Evolutionary conservation across 2,329 filamentous ascomycete species (phyloP).

Genomic region (Penicillium sp.): DNA sequence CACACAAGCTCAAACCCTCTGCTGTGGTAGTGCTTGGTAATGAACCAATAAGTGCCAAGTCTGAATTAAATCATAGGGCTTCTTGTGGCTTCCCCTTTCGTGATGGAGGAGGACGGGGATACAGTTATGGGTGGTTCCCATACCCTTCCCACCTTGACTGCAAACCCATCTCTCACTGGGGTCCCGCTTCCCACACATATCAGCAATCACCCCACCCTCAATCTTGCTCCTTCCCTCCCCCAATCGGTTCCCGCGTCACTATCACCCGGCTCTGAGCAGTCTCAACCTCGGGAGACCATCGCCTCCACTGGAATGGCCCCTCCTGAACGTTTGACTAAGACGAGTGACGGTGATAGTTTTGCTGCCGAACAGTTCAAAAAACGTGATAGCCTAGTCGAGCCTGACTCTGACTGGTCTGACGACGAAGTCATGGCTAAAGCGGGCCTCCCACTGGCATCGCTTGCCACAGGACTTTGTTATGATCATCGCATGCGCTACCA

Average conservation of each 20-base stretch:
- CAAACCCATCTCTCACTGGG: conserved; percentile 17
- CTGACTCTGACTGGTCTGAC: conserved; percentile 44
- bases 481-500: conserved; percentile 96
- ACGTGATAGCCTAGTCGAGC: conserved; percentile 37
- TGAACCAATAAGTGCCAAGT: conserved; percentile 12
- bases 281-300: conserved; percentile 6
- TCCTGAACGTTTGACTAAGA: conserved; percentile 24
- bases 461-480: conserved; percentile 79
- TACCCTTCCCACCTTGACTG: conserved; percentile 16
- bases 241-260: conserved; percentile 3
- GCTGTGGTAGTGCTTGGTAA: conserved; percentile 6
- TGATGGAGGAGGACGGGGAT: conserved; percentile 41
- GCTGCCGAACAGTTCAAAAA: conserved; percentile 18
- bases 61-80: conserved; percentile 1
- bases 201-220: conserved; percentile 21
- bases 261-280: conserved; percentile 13
- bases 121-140: conserved; percentile 39
- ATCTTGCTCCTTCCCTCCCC: conserved; percentile 22
- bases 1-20: background rate
- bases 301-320: conserved; percentile 13
- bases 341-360: conserved; percentile 26
- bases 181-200: conserved; percentile 16
- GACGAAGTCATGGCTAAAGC: conserved; percentile 36
- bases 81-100: background rate
- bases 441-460: conserved; percentile 47